Evolutionary conservation across 2,329 filamentous ascomycete species (phyloP).

Genomic region (Neonectria ditissima): DNA sequence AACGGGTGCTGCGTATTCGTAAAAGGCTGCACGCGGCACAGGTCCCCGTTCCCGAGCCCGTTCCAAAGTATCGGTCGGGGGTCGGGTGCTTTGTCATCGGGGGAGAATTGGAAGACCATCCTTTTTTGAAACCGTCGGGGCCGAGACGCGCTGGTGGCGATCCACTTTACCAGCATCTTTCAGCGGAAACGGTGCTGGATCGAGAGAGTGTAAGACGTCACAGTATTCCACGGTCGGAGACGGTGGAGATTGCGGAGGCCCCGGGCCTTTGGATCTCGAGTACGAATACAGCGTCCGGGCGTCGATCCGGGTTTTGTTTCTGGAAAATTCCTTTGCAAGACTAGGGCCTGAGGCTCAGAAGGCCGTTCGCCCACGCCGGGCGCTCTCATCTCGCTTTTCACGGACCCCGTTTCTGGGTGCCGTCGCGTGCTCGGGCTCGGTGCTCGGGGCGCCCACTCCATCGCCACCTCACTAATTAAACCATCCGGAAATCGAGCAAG

Average conservation of each 20-base stretch:
- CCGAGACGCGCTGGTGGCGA: neutral
- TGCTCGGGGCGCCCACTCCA: neutral
- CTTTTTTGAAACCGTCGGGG: neutral
- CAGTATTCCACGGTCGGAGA: constrained; percentile 8
- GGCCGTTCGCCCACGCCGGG: constrained; percentile 5
- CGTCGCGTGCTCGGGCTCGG: neutral
- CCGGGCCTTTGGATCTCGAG: neutral
- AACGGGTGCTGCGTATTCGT: constrained; percentile 5
- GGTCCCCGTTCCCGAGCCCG: neutral
- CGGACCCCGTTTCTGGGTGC: neutral
- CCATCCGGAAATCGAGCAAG: neutral
- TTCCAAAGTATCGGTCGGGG: constrained; percentile 1
- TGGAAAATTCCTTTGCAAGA: neutral
- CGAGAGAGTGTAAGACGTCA: neutral
- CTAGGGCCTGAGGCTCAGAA: neutral
- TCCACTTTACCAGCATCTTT: neutral
- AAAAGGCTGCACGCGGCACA: constrained; percentile 16
- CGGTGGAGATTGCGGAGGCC: constrained; percentile 13
- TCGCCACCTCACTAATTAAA: neutral
- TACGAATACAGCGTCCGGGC: neutral
- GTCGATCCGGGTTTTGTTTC: constrained; percentile 1
- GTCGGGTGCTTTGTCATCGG: constrained; percentile 7
- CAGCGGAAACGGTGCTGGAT: neutral
- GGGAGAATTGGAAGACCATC: neutral
- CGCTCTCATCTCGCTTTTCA: constrained; percentile 4